Base-by-base conservation (phyloP, 1,284 basidiomycete species). In the Ganoderma multipileum region DNA sequence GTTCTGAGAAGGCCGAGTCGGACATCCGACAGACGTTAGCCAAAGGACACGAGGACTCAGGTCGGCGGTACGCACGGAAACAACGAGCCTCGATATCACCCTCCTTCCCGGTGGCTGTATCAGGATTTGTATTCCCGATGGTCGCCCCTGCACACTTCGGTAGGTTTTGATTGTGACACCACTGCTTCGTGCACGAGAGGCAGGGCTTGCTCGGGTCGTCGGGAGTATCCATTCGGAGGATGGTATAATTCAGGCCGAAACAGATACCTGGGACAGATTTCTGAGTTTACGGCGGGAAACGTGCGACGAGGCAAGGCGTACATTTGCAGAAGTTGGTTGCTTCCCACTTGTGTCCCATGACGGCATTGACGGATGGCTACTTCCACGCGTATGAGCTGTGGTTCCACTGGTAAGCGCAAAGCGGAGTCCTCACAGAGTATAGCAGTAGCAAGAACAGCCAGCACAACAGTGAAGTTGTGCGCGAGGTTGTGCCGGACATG, bases 21-120 rank as follows among this genome's bases (percentile, higher is more conserved):
- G 38, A 57, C 23, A 44, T 38, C 30, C 55, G 58, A 44, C 54
- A 42, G 55, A n/a, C 57, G 60, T 47, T 8, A 58, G 64, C 68
- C 57, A 70, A 63, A 44, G 30, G 59, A 41, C 68, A 69, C 61
- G 70, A 61, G 64, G 65, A 39, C 26, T 64, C 67, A 74, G 73
- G 76, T 76, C 71, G 63, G 30, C 16, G 69, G 64, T 68, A 89
- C 95, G 76, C 81, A 97, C 96, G 95, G 82, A 98, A 98, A 84
- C 96, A 98, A 78, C 95, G 86, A 69, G 96, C 96, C 82, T 97
- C 94, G 44, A 98, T 95, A 80, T 98, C 96, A 30, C 96, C 96
- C 79, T 97, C 96, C 76, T 95, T 96, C n/a, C 96, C 96, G 2
- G 95, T 97, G 8, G 93, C 95, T 26, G 93, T 95, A 80, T 98